Evolutionary conservation across 352 stramenopile genomes (phyloP).

Genomic region (Pythium scleroteichum): DNA sequence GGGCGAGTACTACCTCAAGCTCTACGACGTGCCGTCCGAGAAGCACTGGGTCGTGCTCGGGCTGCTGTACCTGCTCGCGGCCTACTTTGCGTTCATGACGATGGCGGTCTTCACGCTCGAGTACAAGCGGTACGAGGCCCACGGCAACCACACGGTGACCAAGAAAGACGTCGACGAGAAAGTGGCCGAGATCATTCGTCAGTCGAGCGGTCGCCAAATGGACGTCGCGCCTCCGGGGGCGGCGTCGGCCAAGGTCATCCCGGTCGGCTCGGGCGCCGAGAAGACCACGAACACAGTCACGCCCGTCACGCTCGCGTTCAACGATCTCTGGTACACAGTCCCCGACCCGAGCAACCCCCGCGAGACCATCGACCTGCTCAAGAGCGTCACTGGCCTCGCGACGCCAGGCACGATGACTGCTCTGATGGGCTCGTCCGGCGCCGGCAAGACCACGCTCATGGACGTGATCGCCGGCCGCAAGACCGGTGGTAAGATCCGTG

Average conservation of each 20-base stretch:
- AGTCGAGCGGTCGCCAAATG: conserved; percentile 1
- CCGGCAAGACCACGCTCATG: conserved; percentile 77
- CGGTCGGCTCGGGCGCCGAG: background rate
- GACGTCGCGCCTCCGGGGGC: conserved; percentile 10
- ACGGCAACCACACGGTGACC: background rate
- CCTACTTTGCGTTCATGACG: background rate
- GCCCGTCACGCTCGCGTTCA: conserved; percentile 27
- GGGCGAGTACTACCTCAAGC: conserved; percentile 25
- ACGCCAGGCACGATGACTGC: conserved; percentile 71
- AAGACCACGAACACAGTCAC: conserved; percentile 6
- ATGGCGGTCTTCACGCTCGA: background rate
- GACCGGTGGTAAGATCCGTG: conserved; percentile 60
- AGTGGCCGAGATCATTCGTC: conserved; percentile 12
- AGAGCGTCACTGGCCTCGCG: conserved; percentile 57
- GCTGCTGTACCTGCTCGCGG: background rate
- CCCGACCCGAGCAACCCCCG: conserved; percentile 34
- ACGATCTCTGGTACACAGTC: conserved; percentile 40
- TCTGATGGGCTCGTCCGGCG: conserved; percentile 72
- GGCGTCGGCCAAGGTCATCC: conserved; percentile 5
- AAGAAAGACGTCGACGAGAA: conserved; percentile 9
- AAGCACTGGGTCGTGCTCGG: background rate
- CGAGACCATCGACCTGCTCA: conserved; percentile 66
- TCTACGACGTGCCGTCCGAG: conserved; percentile 29
- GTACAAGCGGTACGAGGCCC: conserved; percentile 11
- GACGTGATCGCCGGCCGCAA: conserved; percentile 90